Evolutionary conservation across 2,329 filamentous ascomycete species (phyloP).

Genomic region (Epichloe baconii): DNA sequence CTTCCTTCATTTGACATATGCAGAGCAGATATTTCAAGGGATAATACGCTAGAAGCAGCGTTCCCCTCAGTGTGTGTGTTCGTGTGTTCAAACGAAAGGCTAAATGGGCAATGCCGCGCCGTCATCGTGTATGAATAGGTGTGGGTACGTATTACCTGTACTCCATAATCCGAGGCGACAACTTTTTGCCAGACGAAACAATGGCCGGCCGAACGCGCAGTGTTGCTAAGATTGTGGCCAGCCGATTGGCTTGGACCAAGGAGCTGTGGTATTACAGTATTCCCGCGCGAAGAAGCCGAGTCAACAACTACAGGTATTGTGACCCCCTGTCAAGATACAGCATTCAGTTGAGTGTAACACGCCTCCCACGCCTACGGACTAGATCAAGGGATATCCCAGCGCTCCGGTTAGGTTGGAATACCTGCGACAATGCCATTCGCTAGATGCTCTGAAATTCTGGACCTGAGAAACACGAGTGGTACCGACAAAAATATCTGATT

Average conservation of each 20-base stretch:
- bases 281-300: not conserved
- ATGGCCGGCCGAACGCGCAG: not conserved
- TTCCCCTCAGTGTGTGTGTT: no score
- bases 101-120: no score
- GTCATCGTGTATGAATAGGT: no score
- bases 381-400: slow-evolving; percentile 1
- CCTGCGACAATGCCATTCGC: not conserved
- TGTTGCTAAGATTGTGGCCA: not conserved
- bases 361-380: not conserved
- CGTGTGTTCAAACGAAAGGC: no score
- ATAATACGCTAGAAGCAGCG: not conserved
- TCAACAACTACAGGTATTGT: not conserved
- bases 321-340: not conserved
- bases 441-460: not conserved
- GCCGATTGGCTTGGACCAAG: not conserved
- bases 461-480: not conserved
- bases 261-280: not conserved
- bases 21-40: not conserved
- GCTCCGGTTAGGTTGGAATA: not conserved
- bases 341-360: not conserved
- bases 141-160: no score
- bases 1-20: not conserved
- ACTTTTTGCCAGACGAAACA: not conserved
- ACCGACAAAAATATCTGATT: no score
- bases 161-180: no score